A percentile compares a stretch with the other conserved stretches of the same genome.
These are phyloP conservation scores for Nemania bipapillata DNA, from an alignment of 2,329 filamentous ascomycete genomes.

Conservation along the genomic window DNA sequence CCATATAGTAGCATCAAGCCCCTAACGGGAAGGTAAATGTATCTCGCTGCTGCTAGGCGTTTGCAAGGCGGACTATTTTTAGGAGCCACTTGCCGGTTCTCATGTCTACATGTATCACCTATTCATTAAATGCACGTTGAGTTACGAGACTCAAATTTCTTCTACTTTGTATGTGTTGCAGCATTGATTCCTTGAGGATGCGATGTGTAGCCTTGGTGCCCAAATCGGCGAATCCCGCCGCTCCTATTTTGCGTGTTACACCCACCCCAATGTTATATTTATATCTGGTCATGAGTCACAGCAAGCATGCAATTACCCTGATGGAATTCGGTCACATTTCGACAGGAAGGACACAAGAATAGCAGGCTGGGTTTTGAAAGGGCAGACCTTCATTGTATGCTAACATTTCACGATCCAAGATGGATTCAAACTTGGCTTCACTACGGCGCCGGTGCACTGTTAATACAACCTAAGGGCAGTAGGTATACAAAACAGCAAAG, in stretches of 20 bases:
- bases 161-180: background rate
- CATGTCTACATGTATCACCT: background rate
- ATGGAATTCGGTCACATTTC: background rate
- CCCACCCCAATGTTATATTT: no score
- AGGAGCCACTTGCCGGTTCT: background rate
- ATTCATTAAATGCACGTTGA: background rate
- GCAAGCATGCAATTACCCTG: background rate
- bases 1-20: background rate
- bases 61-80: background rate
- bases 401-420: background rate
- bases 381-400: background rate
- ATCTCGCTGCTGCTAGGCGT: background rate
- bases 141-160: background rate
- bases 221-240: background rate
- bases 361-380: background rate
- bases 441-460: background rate
- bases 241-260: background rate
- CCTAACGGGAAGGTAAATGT: background rate
- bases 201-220: background rate
- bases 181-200: background rate
- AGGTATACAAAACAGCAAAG: slow-evolving; percentile 28
- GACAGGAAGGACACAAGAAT: background rate
- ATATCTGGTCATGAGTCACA: background rate
- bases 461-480: background rate
- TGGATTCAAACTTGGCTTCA: slow-evolving; percentile 1